Evolutionary conservation across 2,329 filamentous ascomycete species (phyloP), one percentile per base, ranked within the genome.

Genomic region (Xylariales sp.): DNA sequence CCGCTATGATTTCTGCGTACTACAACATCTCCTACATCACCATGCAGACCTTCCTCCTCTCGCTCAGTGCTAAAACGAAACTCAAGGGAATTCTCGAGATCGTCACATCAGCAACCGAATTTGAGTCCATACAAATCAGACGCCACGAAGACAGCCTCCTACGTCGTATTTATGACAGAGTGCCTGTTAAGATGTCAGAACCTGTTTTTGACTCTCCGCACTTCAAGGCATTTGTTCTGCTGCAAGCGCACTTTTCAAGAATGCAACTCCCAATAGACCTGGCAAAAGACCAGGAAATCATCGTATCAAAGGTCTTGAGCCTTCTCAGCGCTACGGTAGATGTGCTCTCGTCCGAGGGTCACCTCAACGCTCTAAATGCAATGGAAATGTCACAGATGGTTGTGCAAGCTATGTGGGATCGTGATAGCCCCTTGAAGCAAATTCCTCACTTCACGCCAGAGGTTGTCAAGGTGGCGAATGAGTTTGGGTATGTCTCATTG

Each of bases 331-430:
- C 93, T 16, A 88, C 85, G 54, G 93, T 97, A 16, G 93, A 98
- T 59, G 89, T 98, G 13, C 76, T 98, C 24, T 95, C 89, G 8
- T 96, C 90, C 1, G 90, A 98, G 53, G 93, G 91, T 12, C 88
- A 96, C 54, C 75, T 98, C 45, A 98, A 98, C 57, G 91, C 93
- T 43, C 95, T 96, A 83, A 90, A 85, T 53, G 93, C 93, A 19
- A 98, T 98, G 91, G 93, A 98, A 62, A 88, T 98, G 78, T 95
- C 88, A 11, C 93, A 98, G 59, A 98, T 98, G 93, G 88, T 94
- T 37, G 90, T 98, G 4, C 93, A 98, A 66, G 90, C 85, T 34
- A 95, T 97, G 88, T 98, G 93, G 93, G 91, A 98, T 65, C 85
- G 90, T 41, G 93, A 98, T 61, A 94, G 87, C 53, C 90, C 93